These are phyloP conservation scores for Tremellales sp. DNA, from an alignment of 1,284 basidiomycete species.

Conservation along the genomic window DNA sequence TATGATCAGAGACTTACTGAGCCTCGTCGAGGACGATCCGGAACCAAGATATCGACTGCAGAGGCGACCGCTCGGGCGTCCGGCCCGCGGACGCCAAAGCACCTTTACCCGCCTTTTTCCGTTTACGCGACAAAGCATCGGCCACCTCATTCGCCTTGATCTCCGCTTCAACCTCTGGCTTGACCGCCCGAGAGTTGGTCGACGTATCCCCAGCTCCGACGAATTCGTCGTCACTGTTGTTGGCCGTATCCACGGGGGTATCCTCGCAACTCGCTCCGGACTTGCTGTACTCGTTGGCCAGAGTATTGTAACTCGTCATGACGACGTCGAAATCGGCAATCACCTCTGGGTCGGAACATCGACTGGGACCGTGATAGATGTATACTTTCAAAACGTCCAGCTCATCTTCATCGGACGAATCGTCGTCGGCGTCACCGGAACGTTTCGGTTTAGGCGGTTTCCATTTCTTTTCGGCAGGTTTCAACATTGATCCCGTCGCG, in stretches of 20 bases:
- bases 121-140: slow-evolving; percentile 60
- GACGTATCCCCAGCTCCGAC: slow-evolving; percentile 27
- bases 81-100: slow-evolving; percentile 39
- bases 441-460: slow-evolving; percentile 27
- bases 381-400: slow-evolving; percentile 66
- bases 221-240: slow-evolving; percentile 39
- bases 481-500: slow-evolving; percentile 43
- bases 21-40: slow-evolving; percentile 97
- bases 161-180: slow-evolving; percentile 60
- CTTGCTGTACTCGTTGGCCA: slow-evolving; percentile 91
- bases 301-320: slow-evolving; percentile 93
- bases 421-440: slow-evolving; percentile 16
- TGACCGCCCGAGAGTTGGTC: slow-evolving; percentile 15
- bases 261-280: slow-evolving; percentile 50
- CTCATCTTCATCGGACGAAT: slow-evolving; percentile 18
- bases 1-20: too few species aligned
- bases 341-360: slow-evolving; percentile 76
- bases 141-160: slow-evolving; percentile 57
- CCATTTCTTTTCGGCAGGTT: slow-evolving; percentile 25
- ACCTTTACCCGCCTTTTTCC: slow-evolving; percentile 53
- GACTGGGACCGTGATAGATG: slow-evolving; percentile 89
- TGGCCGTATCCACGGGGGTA: slow-evolving; percentile 35
- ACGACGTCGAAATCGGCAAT: slow-evolving; percentile 94
- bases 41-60: slow-evolving; percentile 97
- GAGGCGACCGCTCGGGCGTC: slow-evolving; percentile 69